phyloP scores from a whole-genome alignment of 345 rosid species.

The Syzygium grande region DNA sequence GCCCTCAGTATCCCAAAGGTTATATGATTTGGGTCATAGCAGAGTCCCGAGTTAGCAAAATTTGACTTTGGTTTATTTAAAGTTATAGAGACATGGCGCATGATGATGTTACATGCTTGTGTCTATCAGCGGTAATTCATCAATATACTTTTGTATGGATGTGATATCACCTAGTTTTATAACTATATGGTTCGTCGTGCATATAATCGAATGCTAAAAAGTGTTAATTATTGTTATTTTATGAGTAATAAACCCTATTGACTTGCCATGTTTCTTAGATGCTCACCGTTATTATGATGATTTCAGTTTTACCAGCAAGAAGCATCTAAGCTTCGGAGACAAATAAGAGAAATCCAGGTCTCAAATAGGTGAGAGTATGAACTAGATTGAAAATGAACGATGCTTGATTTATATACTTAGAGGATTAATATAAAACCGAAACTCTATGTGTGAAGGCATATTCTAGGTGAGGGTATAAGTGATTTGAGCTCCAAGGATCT shows the following conservation, averaged over 20 bases:
- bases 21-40: background rate
- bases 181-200: background rate
- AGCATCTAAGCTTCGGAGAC: constrained; percentile 65
- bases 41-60: background rate
- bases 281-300: background rate
- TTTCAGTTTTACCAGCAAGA: constrained; percentile 88
- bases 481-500: constrained; percentile 58
- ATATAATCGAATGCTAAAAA: background rate
- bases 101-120: background rate
- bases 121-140: background rate
- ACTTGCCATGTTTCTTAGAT: background rate
- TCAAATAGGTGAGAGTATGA: constrained; percentile 39
- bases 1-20: background rate
- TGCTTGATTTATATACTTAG: background rate
- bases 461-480: constrained; percentile 76
- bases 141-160: background rate
- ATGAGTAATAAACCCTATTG: background rate
- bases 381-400: background rate
- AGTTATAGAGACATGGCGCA: background rate
- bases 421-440: background rate
- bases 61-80: background rate
- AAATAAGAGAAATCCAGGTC: constrained; percentile 68
- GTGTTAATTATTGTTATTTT: background rate
- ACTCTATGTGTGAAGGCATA: constrained; percentile 34
- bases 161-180: background rate